A percentile compares a stretch with the other conserved stretches of the same genome.
These are phyloP conservation scores for Rhizophagus clarus DNA, from an alignment of 192 early-diverging fungal species.

Conservation along the genomic window DNA sequence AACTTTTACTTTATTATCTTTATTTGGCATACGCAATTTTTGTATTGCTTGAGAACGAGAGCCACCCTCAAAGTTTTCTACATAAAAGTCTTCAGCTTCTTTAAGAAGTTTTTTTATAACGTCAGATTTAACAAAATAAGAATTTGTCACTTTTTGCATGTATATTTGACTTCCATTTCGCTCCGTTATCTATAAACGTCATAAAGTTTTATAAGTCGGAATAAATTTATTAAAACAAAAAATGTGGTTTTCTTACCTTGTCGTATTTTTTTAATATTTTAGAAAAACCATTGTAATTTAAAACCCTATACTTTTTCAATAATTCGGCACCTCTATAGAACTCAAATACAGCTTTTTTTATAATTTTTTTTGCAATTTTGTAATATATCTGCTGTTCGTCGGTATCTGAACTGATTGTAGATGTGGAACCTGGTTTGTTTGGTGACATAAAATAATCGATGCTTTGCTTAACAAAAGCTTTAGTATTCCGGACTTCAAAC, in stretches of 20 bases:
- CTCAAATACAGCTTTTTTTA: constrained; percentile 74
- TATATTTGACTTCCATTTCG: constrained; percentile 51
- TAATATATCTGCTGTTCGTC: background rate
- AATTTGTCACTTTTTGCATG: constrained; percentile 47
- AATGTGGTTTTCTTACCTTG: constrained; percentile 53
- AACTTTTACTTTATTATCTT: constrained; percentile 12
- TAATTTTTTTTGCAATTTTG: constrained; percentile 49
- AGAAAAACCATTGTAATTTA: constrained; percentile 69
- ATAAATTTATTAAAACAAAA: constrained; percentile 30
- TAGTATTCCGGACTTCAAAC: background rate
- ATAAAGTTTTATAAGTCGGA: background rate
- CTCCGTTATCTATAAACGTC: constrained; percentile 50
- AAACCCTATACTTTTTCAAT: constrained; percentile 66
- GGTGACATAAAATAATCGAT: background rate
- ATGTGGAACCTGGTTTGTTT: no score
- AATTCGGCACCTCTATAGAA: constrained; percentile 74
- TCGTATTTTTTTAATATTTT: constrained; percentile 82
- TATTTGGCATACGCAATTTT: constrained; percentile 60
- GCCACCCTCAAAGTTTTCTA: constrained; percentile 64
- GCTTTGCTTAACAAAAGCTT: background rate
- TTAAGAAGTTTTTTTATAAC: constrained; percentile 54
- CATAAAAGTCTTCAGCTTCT: constrained; percentile 69
- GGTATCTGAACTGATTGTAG: background rate
- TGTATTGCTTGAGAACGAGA: constrained; percentile 64
- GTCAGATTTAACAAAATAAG: constrained; percentile 61